Evolutionary conservation across 441 rosid genomes (phyloP), one percentile per base, ranked within the genome.

Genomic region (Pelargonium exstipulatum): DNA sequence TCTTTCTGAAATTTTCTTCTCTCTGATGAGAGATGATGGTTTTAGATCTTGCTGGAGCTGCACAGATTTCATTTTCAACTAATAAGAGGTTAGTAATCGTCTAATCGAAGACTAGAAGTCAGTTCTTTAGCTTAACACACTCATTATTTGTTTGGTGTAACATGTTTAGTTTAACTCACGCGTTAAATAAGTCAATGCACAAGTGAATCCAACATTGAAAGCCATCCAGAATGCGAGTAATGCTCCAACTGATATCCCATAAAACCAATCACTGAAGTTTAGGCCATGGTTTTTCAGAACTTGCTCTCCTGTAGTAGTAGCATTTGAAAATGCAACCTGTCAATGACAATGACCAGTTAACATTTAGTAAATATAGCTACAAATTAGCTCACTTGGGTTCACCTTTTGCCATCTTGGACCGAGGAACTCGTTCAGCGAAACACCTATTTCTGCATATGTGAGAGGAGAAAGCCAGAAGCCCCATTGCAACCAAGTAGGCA

Each of bases 381-480:
- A 81, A 89, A 96, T 51, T 71, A 85, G 12, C 73, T 77, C 13
- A 51, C 18, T 5, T 14, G 8, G 7, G 17, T 14, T 13, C 14
- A 51, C 58, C 58, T 51, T 51, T 51, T 14, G 20, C 97, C 97
- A 92, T 32, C 87, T 84, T 18, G 85, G 66, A 45, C 93, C 93
- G 1, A 92, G 88, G 72, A 87, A 92, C 76, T 90, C 98, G 48
- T 92, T 92, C 63, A 82, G 86, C 3, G 81, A 71, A n/a, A 51
- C 8, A 51, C 17, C 58, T 51, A 51, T 51, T 51, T 51, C 58
- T 51, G 58, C 58, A 51, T 51, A 51, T 3, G 58, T 51, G 17
- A 51, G 58, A 14, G 58, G 58, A 51, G 58, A 51, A 51, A 51
- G 18, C 58, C 58, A 51, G 20, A 51, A 51, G 7, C 58, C 58